phyloP scores from a whole-genome alignment of 495 filamentous ascomycete genomes.

The Tuber microsphaerosporum region DNA sequence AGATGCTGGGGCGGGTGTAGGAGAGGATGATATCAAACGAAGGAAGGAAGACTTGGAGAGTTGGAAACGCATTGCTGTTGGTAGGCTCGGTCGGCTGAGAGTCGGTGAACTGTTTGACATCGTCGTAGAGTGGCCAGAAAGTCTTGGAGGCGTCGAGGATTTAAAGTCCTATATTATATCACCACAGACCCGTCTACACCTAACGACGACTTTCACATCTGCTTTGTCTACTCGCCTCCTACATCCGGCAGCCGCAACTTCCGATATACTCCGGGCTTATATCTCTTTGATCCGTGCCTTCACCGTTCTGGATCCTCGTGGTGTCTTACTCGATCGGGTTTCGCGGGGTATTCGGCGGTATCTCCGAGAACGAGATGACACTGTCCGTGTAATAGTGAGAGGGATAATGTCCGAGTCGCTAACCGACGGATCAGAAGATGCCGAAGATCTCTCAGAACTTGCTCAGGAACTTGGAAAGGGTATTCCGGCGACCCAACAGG shows the following conservation, averaged over 20 bases:
- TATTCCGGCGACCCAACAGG: slow-evolving; percentile 28
- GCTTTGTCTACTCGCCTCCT: slow-evolving; percentile 66
- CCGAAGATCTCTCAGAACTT: slow-evolving; percentile 60
- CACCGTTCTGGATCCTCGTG: slow-evolving; percentile 79
- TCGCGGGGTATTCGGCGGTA: slow-evolving; percentile 77
- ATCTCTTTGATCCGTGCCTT: slow-evolving; percentile 88
- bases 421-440: slow-evolving; percentile 5
- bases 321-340: slow-evolving; percentile 80
- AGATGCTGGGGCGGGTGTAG: slow-evolving; percentile 33
- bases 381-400: slow-evolving; percentile 74
- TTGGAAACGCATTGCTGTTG: slow-evolving; percentile 74
- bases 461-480: slow-evolving; percentile 64
- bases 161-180: slow-evolving; percentile 50
- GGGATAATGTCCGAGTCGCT: slow-evolving; percentile 69
- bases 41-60: slow-evolving; percentile 55
- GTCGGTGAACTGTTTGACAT: slow-evolving; percentile 82
- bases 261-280: slow-evolving; percentile 81
- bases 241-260: slow-evolving; percentile 81
- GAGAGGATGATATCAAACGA: slow-evolving; percentile 37
- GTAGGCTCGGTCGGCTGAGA: slow-evolving; percentile 69
- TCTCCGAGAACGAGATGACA: slow-evolving; percentile 87
- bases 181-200: slow-evolving; percentile 53
- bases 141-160: slow-evolving; percentile 77
- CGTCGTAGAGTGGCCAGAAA: slow-evolving; percentile 73
- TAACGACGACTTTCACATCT: slow-evolving; percentile 65